phyloP scores from a whole-genome alignment of 2,329 filamentous ascomycete species.

The Diplodia seriata region DNA sequence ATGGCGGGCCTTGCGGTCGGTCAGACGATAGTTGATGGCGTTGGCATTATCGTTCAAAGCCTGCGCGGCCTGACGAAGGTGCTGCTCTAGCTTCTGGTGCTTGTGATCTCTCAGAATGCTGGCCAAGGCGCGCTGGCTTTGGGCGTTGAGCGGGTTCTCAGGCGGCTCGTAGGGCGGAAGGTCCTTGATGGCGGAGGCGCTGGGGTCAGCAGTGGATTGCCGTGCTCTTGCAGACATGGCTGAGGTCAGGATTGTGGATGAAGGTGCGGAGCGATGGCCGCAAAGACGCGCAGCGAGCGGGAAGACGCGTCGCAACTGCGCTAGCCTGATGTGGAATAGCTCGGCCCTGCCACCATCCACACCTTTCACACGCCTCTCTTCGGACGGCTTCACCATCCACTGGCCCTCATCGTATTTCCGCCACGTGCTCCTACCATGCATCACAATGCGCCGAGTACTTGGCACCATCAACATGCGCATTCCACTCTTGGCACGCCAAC shows the following conservation, averaged over 20 bases:
- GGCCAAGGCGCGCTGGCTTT: slow-evolving; percentile 1
- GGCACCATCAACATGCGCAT: too few species aligned
- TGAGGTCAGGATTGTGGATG: neutral
- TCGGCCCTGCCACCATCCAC: too few species aligned
- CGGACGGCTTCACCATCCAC: neutral
- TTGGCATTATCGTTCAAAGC: slow-evolving; percentile 59
- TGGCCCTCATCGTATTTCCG: neutral
- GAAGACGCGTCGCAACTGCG: slow-evolving; percentile 26
- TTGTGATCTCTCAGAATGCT: slow-evolving; percentile 50
- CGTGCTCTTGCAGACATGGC: slow-evolving; percentile 21
- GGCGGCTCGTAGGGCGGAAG: slow-evolving; percentile 62
- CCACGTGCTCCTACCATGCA: neutral
- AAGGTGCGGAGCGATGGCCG: neutral
- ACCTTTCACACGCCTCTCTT: neutral
- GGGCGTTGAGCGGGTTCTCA: slow-evolving; percentile 57
- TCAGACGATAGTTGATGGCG: slow-evolving; percentile 64
- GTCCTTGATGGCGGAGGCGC: neutral
- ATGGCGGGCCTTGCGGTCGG: slow-evolving; percentile 43
- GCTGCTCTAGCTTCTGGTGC: slow-evolving; percentile 55
- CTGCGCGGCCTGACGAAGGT: slow-evolving; percentile 55
- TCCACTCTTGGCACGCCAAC: too few species aligned
- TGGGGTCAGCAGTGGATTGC: slow-evolving; percentile 3
- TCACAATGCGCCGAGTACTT: too few species aligned
- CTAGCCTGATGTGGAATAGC: slow-evolving; percentile 4
- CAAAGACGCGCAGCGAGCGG: slow-evolving; percentile 3